Conservation (phyloP, 2,329 filamentous ascomycete species). For the Cladosporium sp. region DNA sequence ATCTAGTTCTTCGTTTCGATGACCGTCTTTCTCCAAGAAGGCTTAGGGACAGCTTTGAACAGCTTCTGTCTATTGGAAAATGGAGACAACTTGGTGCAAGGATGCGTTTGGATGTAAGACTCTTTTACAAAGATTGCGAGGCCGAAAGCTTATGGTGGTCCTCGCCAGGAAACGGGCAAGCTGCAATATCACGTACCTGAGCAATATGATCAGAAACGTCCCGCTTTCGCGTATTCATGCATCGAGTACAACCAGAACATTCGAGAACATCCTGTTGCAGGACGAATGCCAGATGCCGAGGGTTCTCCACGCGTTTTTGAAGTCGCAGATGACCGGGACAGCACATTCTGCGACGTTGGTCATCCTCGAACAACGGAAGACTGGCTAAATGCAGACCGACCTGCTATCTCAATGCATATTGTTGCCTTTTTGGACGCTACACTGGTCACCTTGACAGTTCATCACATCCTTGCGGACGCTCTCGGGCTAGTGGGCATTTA, state of each 20-base stretch:
- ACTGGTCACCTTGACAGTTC: constrained; percentile 28
- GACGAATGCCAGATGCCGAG: constrained; percentile 1
- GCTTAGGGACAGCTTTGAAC: constrained; percentile 17
- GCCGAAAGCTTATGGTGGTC: not conserved
- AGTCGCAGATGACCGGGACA: constrained; percentile 1
- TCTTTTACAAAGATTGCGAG: not conserved
- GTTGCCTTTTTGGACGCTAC: constrained; percentile 30
- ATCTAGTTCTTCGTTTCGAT: constrained; percentile 23
- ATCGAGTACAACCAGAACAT: constrained; percentile 19
- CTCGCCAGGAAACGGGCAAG: constrained; percentile 18
- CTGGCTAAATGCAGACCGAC: constrained; percentile 24
- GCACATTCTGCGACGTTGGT: constrained; percentile 1
- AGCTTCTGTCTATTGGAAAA: constrained; percentile 19
- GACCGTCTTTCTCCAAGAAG: constrained; percentile 21
- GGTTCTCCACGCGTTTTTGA: constrained; percentile 1
- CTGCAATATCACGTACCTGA: constrained; percentile 22
- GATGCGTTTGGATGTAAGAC: constrained; percentile 21
- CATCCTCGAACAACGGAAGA: constrained; percentile 17
- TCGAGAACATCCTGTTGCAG: constrained; percentile 7
- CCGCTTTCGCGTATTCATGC: constrained; percentile 19
- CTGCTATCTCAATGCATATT: constrained; percentile 27
- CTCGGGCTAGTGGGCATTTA: constrained; percentile 25
- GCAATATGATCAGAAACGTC: constrained; percentile 19
- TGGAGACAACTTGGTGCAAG: constrained; percentile 21
- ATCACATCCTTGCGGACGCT: constrained; percentile 30